A percentile compares a stretch with the other conserved stretches of the same genome.
Evolutionary conservation across 805 yeast genomes (phyloP).

Genomic region (Maudiozyma turicensis): DNA sequence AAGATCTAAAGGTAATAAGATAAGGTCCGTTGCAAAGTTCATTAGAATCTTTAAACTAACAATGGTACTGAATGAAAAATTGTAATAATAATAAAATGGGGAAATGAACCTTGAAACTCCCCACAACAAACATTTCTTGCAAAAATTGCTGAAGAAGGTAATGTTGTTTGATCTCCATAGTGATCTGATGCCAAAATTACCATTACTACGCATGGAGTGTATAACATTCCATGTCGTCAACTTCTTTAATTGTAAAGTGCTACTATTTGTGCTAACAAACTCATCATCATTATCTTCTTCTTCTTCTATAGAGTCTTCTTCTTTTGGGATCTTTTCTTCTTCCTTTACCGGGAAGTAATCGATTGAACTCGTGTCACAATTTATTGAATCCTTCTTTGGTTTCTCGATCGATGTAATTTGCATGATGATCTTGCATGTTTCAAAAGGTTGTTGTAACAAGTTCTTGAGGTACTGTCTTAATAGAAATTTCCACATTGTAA

Average conservation of each 20-base stretch:
- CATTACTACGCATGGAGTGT: slow-evolving; percentile 55
- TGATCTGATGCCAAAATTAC: slow-evolving; percentile 49
- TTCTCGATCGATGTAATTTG: slow-evolving; percentile 37
- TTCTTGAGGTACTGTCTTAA: slow-evolving; percentile 60
- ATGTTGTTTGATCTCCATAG: slow-evolving; percentile 69
- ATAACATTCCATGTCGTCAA: slow-evolving; percentile 57
- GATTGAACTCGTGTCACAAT: slow-evolving; percentile 3
- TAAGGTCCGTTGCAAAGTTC: slow-evolving; percentile 57
- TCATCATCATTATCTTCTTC: background rate
- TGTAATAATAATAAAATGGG: slow-evolving; percentile 2
- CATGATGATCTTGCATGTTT: slow-evolving; percentile 62
- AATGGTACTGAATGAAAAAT: background rate
- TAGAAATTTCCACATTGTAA: slow-evolving; percentile 51
- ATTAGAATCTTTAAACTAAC: slow-evolving; percentile 54
- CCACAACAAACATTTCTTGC: slow-evolving; percentile 19
- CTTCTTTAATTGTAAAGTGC: background rate
- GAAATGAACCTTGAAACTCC: slow-evolving; percentile 1
- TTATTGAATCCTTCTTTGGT: background rate
- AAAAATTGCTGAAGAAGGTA: slow-evolving; percentile 65
- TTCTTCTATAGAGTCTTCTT: background rate
- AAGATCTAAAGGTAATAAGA: slow-evolving; percentile 72
- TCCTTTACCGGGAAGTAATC: slow-evolving; percentile 24
- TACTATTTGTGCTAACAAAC: background rate
- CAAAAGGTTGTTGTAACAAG: slow-evolving; percentile 78
- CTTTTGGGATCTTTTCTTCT: slow-evolving; percentile 11